Evolutionary conservation across 805 yeast species (phyloP).

Genomic region (Yamadazyma nakazawae): DNA sequence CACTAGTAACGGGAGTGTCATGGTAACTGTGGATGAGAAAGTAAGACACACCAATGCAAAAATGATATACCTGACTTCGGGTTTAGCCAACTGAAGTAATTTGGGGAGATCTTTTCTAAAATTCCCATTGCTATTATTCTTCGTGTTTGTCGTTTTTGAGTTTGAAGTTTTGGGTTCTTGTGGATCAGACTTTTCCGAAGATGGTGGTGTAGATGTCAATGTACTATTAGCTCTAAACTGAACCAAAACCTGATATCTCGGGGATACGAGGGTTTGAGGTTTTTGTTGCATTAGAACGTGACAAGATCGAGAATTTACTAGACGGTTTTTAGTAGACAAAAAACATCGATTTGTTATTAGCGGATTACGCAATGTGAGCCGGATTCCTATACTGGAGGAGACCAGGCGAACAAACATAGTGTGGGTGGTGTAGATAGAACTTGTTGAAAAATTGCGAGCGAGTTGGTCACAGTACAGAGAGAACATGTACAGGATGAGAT

Average conservation of each 20-base stretch:
- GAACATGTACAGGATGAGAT: too few relatives aligned
- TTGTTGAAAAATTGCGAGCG: not conserved
- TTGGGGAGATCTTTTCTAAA: constrained; percentile 18
- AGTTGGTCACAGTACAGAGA: not conserved
- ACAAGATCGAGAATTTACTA: not conserved
- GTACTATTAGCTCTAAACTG: not conserved
- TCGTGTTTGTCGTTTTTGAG: not conserved
- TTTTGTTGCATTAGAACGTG: not conserved
- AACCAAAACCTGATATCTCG: not conserved
- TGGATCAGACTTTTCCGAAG: not conserved
- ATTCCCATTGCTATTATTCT: not conserved
- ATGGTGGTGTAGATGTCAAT: not conserved
- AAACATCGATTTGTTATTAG: not conserved
- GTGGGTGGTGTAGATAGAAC: not conserved
- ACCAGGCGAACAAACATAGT: constrained; percentile 1
- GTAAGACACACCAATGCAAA: constrained; percentile 64
- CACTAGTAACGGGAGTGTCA: constrained; percentile 77
- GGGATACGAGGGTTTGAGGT: not conserved
- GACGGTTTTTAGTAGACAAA: not conserved
- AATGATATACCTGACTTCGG: constrained; percentile 49
- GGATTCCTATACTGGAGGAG: not conserved
- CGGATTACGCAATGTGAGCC: not conserved
- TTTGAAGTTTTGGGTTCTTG: not conserved
- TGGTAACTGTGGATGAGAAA: constrained; percentile 72
- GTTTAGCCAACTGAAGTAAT: constrained; percentile 25